Percentiles rank a stretch among this genome's conserved stretches.
Conservation (phyloP, 176 grass and related monocot species). For the Guadua angustifolia region DNA sequence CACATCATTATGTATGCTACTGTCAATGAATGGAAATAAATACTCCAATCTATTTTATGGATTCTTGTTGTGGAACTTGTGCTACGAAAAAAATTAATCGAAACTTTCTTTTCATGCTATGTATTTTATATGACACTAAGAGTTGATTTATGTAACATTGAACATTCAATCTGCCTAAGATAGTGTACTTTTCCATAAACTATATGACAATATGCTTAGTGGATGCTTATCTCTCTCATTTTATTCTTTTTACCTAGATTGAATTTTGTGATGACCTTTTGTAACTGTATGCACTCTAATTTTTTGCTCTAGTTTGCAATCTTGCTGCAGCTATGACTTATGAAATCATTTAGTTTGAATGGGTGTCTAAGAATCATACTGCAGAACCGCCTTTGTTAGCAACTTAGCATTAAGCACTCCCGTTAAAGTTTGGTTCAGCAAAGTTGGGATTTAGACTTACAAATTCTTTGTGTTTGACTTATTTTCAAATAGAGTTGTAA, state of each 20-base stretch:
- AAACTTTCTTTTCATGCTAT: conserved; percentile 16
- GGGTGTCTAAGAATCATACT: background rate
- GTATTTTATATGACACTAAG: conserved; percentile 1
- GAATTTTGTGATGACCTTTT: background rate
- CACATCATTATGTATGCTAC: background rate
- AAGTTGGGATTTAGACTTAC: conserved; percentile 12
- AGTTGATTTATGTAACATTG: background rate
- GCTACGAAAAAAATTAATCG: background rate
- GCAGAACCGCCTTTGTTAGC: background rate
- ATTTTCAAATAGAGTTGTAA: conserved; percentile 28
- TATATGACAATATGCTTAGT: background rate
- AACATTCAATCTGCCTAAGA: background rate
- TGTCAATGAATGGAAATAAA: background rate
- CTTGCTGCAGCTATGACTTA: background rate
- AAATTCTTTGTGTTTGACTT: background rate
- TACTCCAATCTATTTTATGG: background rate
- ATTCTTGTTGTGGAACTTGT: background rate
- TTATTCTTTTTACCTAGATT: background rate
- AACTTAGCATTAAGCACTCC: background rate
- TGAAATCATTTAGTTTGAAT: conserved; percentile 30
- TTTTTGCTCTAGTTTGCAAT: background rate
- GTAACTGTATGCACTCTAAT: background rate
- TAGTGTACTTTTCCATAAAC: background rate
- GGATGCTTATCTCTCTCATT: background rate
- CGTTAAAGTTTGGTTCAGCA: conserved; percentile 2